Evolutionary conservation across 2,329 filamentous ascomycete species (phyloP), one percentile per base, ranked within the genome.

Genomic region (Stagonosporopsis chrysanthemi): DNA sequence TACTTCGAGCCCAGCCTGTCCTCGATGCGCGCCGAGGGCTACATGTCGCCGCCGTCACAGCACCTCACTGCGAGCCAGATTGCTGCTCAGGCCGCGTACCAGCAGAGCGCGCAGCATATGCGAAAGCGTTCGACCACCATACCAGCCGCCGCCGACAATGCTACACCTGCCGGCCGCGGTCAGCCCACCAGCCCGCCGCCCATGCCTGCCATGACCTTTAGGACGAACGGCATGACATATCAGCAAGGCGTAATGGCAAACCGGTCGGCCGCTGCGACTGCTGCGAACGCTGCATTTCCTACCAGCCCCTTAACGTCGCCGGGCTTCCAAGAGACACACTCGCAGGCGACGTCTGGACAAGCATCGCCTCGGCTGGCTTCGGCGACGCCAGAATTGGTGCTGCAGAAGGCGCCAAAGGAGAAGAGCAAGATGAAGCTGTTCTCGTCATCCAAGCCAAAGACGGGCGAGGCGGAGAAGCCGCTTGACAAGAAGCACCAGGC

Each of bases 361-460:
- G 68, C 63, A 3, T 76, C 75, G 39, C 75, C 76, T 9, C 70
- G 74, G 52, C 71, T 69, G 1, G 48, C 66, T 1, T 61, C 70
- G 8, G 52, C 66, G 1, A 62, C 70, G 4, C 64, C 65, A 26
- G 51, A 56, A 17, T 65, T 67, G 22, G 87, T 90, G 64, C 88
- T 90, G 73, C 82, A 83, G 48, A 87, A 87, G 67, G 78, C 76
- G 22, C 85, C 86, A 66, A 81, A 84, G 26, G 88, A 91, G 23
- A 90, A 91, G 75, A 87, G 87, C 60, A 92, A 92, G 77, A 89
- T 91, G 73, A 94, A 94, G 79, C 81, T 94, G 26, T 93, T 93
- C 72, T 91, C 88, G 6, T 57, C 31, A 12, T 31, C 67, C 50
- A 85, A 90, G 47, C 90, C 90, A 0, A 89, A 89, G 69, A 92